Base-by-base conservation (phyloP, 2,329 filamentous ascomycete genomes). In the Colletotrichum musicola region DNA sequence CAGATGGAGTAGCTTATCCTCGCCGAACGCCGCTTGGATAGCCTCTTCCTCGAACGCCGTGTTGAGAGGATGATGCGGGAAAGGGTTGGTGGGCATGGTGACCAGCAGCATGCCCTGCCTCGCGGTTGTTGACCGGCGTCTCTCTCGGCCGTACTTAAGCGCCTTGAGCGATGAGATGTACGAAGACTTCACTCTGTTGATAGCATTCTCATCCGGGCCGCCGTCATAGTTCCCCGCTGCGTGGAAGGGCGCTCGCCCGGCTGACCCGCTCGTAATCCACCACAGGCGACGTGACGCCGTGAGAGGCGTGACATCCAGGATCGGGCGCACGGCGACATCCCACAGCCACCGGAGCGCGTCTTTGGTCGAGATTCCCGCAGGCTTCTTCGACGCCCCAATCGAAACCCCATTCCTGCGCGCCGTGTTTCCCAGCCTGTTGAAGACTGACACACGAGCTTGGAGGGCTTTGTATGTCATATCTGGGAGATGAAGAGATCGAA, bases 211-310 rank as follows among this genome's bases (percentile, higher is more conserved):
- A 12, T 57, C 40, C 1, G 54, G 38, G 16, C 10, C 1, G 14
- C 54, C 22, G 4, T 18, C 54, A 27, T 46, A 5, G 1, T 57
- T 57, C 12, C 38, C 54, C 12, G 54, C 16, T 0, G 54, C 54
- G 27, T 5, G 54, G 14, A 57, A 46, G 10, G 16, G 54, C 20
- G 40, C 3, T 6, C 5, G n/a, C 27, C 40, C 54, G 6, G 54
- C 54, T 3, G 44, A 57, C 16, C 54, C 54, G 27, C 40, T 20
- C 0, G 9, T 57, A 18, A 57, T 57, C 54, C 9, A 57, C 40
- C 16, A 57, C 38, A 57, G n/a, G 27, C 54, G 40, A 20, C 54
- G 14, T 12, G 54, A 57, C 38, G 13, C 14, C 22, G 40, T 57
- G 38, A 57, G 54, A 1, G 4, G 2, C 0, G 54, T 30, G 14